A percentile compares a stretch with the other conserved stretches of the same genome.
Conservation (phyloP, 2,329 filamentous ascomycete species). For the Trichoderma sp. region DNA sequence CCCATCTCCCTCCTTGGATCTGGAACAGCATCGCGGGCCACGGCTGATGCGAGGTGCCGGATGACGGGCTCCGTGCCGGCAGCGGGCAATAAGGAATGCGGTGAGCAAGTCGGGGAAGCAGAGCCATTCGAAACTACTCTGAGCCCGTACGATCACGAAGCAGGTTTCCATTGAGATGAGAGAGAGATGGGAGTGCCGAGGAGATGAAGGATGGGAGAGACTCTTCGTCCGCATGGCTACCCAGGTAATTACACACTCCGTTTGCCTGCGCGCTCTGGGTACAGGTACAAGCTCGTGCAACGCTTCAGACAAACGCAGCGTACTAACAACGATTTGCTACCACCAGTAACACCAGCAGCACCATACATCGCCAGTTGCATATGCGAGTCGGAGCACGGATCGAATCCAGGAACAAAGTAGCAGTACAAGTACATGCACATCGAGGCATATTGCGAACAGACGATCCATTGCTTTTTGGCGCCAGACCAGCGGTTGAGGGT, state of each 20-base stretch:
- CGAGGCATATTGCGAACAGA: background rate
- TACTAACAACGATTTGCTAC: background rate
- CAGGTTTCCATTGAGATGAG: background rate
- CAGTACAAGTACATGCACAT: background rate
- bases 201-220: background rate
- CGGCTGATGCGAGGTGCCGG: conserved; percentile 13
- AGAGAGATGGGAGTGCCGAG: background rate
- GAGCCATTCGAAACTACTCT: background rate
- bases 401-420: background rate
- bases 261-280: background rate
- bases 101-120: conserved; percentile 8
- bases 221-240: conserved; percentile 2
- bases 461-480: conserved; percentile 23
- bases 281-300: conserved; percentile 5
- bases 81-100: conserved; percentile 20
- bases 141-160: no score
- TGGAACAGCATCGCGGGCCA: conserved; percentile 15
- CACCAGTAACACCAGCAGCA: background rate
- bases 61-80: conserved; percentile 13
- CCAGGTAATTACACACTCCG: background rate
- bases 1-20: background rate
- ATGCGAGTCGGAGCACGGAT: background rate
- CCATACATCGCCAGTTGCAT: background rate
- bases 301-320: background rate
- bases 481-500: conserved; percentile 8